Percentiles rank a stretch among this genome's conserved stretches.
These are phyloP conservation scores for Hypoxylon sp. DNA, from an alignment of 2,329 filamentous ascomycete genomes.

Conservation along the genomic window DNA sequence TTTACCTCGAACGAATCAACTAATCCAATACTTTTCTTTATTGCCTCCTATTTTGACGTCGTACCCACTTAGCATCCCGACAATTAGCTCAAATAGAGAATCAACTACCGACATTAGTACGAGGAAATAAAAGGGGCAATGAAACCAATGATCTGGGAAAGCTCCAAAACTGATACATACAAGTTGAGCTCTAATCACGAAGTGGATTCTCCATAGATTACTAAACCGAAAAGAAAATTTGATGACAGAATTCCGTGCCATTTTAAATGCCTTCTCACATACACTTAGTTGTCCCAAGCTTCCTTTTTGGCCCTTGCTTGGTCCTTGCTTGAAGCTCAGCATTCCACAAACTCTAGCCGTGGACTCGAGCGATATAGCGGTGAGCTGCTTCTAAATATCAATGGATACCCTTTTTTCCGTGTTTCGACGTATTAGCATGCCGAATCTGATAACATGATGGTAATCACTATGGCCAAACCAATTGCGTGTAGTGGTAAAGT, in stretches of 20 bases:
- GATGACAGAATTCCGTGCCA: neutral
- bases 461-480: conserved; percentile 9
- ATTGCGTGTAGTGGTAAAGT: conserved; percentile 11
- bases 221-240: neutral
- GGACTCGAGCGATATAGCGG: conserved; percentile 19
- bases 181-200: neutral
- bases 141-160: conserved; percentile 19
- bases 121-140: conserved; percentile 21
- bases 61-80: neutral
- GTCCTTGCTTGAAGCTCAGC: conserved; percentile 34
- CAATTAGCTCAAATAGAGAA: neutral
- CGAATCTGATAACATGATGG: conserved; percentile 15
- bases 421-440: conserved; percentile 13
- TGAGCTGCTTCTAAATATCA: conserved; percentile 7
- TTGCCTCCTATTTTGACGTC: neutral
- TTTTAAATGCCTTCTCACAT: conserved; percentile 7
- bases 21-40: neutral
- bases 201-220: conserved; percentile 1
- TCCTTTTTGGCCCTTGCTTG: conserved; percentile 7
- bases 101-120: neutral
- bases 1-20: neutral
- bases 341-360: conserved; percentile 21
- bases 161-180: neutral
- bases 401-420: conserved; percentile 2
- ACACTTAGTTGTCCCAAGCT: conserved; percentile 20